phyloP scores from a whole-genome alignment of 2,329 filamentous ascomycete species.

The Fusarium penzigii region DNA sequence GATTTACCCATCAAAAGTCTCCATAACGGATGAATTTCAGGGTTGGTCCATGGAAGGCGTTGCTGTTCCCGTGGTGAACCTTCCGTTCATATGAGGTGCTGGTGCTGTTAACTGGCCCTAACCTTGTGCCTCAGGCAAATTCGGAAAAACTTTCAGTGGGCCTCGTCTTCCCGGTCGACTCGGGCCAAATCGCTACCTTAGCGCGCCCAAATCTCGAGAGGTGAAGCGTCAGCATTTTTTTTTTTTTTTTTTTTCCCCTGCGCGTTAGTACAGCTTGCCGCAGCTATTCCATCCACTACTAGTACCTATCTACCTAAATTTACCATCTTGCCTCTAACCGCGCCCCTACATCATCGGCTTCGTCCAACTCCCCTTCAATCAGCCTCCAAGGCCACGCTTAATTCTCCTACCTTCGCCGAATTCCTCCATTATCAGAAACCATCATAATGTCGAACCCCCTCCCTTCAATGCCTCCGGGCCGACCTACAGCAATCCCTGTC shows the following conservation, averaged over 20 bases:
- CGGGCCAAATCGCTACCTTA: conserved; percentile 4
- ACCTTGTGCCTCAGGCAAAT: conserved; percentile 24
- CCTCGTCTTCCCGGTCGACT: conserved; percentile 11
- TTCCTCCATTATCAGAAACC: conserved; percentile 26
- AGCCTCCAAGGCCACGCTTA: conserved; percentile 30
- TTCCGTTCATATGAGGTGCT: neutral
- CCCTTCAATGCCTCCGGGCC: conserved; percentile 49
- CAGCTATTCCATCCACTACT: conserved; percentile 21
- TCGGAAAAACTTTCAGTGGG: conserved; percentile 35
- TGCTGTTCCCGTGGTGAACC: neutral
- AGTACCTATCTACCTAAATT: conserved; percentile 3
- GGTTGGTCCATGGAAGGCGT: neutral
- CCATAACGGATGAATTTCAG: neutral
- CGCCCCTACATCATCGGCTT: conserved; percentile 37
- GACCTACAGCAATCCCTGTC: conserved; percentile 48
- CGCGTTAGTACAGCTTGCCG: conserved; percentile 24
- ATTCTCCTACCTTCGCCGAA: conserved; percentile 22
- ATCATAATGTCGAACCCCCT: conserved; percentile 47
- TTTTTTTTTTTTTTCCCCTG: conserved; percentile 21
- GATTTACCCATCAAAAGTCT: neutral
- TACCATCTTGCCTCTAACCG: conserved; percentile 14
- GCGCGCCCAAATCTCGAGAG: conserved; percentile 33
- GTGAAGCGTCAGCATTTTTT: conserved; percentile 34
- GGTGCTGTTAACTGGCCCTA: neutral
- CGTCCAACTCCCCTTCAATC: conserved; percentile 21